These are phyloP conservation scores for Senna siamea DNA, from an alignment of 306 rosid genomes.

Conservation along the genomic window DNA sequence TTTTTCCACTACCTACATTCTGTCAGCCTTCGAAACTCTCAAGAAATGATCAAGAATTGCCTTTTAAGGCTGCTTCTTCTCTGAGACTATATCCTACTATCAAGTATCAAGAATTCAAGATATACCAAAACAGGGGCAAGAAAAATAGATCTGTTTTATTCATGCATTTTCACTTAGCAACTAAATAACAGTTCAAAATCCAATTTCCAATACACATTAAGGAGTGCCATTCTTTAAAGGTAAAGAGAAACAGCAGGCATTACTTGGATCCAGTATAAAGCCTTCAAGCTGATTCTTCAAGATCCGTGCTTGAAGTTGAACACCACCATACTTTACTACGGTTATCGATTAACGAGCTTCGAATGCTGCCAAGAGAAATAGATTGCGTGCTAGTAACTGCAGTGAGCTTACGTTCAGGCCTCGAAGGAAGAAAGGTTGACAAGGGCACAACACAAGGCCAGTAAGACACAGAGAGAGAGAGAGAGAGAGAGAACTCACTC, in stretches of 20 bases:
- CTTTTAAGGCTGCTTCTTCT: slow-evolving; percentile 8
- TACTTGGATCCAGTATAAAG: slow-evolving; percentile 38
- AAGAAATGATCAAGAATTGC: slow-evolving; percentile 5
- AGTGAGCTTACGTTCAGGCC: slow-evolving; percentile 1
- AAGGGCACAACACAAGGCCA: no score
- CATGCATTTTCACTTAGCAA: slow-evolving; percentile 14
- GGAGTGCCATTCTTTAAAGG: slow-evolving; percentile 2
- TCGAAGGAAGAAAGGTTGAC: no score
- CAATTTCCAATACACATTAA: background rate
- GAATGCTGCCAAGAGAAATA: background rate
- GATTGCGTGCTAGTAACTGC: background rate
- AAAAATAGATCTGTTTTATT: slow-evolving; percentile 24
- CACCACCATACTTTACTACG: slow-evolving; percentile 23
- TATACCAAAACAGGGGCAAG: background rate
- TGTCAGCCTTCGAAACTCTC: background rate
- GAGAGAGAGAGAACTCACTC: background rate
- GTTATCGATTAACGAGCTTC: background rate
- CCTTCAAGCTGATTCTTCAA: slow-evolving; percentile 29
- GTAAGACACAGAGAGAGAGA: background rate
- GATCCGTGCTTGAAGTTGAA: slow-evolving; percentile 42
- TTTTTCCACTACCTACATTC: background rate
- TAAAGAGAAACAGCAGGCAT: slow-evolving; percentile 7
- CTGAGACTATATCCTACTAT: background rate
- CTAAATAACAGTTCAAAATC: background rate
- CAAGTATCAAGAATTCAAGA: background rate